phyloP scores from a whole-genome alignment of 768 basidiomycete species.

The Tricholoma saponaceum region DNA sequence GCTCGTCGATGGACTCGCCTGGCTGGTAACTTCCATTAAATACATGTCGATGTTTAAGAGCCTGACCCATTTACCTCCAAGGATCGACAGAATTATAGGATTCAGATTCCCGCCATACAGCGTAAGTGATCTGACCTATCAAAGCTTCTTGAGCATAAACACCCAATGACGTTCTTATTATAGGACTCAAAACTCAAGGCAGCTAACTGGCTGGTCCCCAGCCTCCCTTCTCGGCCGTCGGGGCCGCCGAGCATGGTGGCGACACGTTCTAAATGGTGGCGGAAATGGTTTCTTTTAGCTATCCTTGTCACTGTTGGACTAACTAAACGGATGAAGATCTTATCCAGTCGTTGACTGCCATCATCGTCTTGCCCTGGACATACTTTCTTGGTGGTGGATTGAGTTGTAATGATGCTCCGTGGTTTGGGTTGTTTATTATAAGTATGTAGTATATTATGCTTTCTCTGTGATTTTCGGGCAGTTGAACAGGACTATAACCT shows the following conservation, averaged over 20 bases:
- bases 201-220: conserved; percentile 21
- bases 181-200: conserved; percentile 30
- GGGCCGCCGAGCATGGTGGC: conserved; percentile 30
- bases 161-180: neutral
- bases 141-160: neutral
- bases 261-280: conserved; percentile 28
- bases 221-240: conserved; percentile 41
- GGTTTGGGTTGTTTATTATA: neutral
- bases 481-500: too few relatives aligned
- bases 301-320: conserved; percentile 40
- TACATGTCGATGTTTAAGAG: conserved; percentile 13
- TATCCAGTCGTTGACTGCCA: neutral
- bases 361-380: too few relatives aligned
- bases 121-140: conserved; percentile 19
- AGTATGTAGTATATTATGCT: too few relatives aligned
- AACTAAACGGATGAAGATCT: conserved; percentile 33
- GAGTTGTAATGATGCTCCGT: neutral
- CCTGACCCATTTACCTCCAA: conserved; percentile 16
- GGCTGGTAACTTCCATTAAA: conserved; percentile 38
- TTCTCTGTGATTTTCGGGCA: too few relatives aligned
- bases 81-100: conserved; percentile 45
- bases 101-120: conserved; percentile 64
- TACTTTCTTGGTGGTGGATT: neutral
- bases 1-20: conserved; percentile 58
- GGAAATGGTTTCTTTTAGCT: conserved; percentile 47